These are phyloP conservation scores for Prinsepia uniflora DNA, from an alignment of 306 rosid species.

Conservation along the genomic window DNA sequence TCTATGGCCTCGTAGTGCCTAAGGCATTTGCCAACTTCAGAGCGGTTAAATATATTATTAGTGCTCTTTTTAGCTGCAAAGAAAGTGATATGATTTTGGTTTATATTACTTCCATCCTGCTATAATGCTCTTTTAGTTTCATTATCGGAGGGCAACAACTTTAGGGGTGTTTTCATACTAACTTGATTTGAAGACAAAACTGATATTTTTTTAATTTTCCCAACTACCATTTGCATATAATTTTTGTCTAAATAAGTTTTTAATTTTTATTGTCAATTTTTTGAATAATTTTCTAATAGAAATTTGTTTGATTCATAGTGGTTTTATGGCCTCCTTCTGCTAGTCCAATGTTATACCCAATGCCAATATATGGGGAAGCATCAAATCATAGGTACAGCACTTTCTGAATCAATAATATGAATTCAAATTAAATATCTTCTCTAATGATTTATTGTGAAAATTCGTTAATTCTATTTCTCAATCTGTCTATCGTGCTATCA, in stretches of 20 bases:
- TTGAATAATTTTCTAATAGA: not conserved
- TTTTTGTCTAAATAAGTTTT: not conserved
- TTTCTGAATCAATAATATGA: conserved; percentile 5
- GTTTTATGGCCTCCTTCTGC: conserved; percentile 96
- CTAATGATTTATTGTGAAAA: conserved; percentile 1
- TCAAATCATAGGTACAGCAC: conserved; percentile 81
- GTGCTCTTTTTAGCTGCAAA: not conserved
- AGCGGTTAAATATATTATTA: not conserved
- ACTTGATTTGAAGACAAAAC: not conserved
- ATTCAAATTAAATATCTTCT: conserved; percentile 5
- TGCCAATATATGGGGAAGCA: conserved; percentile 93
- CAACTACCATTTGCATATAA: not conserved
- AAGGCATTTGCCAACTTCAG: not conserved
- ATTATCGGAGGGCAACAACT: not conserved
- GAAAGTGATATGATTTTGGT: not conserved
- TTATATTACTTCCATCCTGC: not conserved
- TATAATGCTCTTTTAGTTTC: not conserved
- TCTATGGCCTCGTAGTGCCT: conserved; percentile 1
- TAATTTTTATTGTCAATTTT: too few relatives aligned
- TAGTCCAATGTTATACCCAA: conserved; percentile 66
- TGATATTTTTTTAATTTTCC: not conserved
- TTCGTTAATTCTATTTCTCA: not conserved
- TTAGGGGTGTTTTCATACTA: not conserved
- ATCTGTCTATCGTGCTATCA: conserved; percentile 11
- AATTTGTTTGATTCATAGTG: conserved; percentile 47